phyloP scores from a whole-genome alignment of 345 rosid species.

The Linum trigynum region DNA sequence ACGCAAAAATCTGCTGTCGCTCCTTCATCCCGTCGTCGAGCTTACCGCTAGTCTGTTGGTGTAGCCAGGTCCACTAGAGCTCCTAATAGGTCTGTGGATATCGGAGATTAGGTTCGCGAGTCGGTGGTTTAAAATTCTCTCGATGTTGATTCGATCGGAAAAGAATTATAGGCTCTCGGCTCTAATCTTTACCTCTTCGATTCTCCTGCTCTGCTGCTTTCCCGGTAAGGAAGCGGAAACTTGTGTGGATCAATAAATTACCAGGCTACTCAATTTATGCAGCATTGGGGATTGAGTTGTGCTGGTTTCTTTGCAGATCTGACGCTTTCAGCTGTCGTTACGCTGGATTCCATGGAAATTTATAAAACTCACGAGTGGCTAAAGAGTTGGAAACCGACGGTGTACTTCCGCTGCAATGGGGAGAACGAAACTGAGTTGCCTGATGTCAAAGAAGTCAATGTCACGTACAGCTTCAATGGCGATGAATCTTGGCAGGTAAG shows the following conservation, averaged over 20 bases:
- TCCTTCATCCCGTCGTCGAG: too few species aligned
- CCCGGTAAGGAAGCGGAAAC: not conserved
- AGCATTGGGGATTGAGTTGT: not conserved
- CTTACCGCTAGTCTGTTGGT: too few species aligned
- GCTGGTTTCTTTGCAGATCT: conserved; percentile 5
- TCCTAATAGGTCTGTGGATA: not conserved
- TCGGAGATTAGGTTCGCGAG: not conserved
- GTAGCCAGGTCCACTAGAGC: too few species aligned
- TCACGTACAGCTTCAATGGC: conserved; percentile 20
- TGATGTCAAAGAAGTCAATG: conserved; percentile 19
- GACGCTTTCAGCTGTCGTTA: conserved; percentile 14
- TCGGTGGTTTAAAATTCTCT: not conserved
- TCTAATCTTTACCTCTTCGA: not conserved
- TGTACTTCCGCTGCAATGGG: conserved; percentile 24
- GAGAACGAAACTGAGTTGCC: conserved; percentile 19
- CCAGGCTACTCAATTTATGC: not conserved
- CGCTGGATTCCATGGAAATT: conserved; percentile 20
- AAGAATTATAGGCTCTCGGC: not conserved
- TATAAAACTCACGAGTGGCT: conserved; percentile 21
- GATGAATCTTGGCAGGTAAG: conserved; percentile 26
- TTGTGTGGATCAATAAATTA: too few species aligned
- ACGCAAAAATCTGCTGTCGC: too few species aligned
- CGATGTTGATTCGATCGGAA: not conserved
- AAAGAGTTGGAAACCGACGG: conserved; percentile 9
- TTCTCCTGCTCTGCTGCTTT: not conserved